Evolutionary conservation across 2,329 filamentous ascomycete genomes (phyloP), one percentile per base, ranked within the genome.

Genomic region (Pseudocercospora eumusae): DNA sequence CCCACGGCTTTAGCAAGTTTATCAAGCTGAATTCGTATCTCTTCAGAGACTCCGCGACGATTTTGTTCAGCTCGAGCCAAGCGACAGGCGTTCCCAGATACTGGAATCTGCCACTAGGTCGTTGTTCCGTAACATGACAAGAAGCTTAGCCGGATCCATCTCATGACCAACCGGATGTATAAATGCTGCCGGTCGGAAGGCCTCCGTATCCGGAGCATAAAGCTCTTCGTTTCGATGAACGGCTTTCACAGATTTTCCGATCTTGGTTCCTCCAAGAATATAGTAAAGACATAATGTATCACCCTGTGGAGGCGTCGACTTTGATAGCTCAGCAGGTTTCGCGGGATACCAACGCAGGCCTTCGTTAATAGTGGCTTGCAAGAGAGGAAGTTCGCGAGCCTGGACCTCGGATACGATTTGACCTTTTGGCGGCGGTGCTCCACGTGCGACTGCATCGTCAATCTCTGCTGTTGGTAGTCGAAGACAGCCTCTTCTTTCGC

Each of bases 401-500:
- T 74, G 68, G 13, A 59, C 62, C 18, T 62, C 62, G 25, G 57
- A 42, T n/a, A 58, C 33, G 15, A 59, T 25, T 28, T 33, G 20
- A 20, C 40, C 47, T 28, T 15, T 18, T 20, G 13, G 31, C 13
- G 15, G 56, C n/a, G 45, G 15, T n/a, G 20, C n/a, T 45, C 33
- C 56, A 27, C 10, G 11, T 28, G 10, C 20, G 44, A 60, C 50
- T 2, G 47, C 47, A 1, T 57, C 44, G 11, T 81, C 76, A 40
- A 84, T 77, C 63, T 83, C 81, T 1, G 68, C 70, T 73, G 81
- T 77, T 58, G 84, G 74, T 52, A 74, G 77, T 6, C 74, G 70
- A 20, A 4, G 6, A 64, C 42, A 15, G 33, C 45, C 25, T 64
- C 62, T 23, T 59, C 28, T 27, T 61, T 47, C 10, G 56, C 58